Evolutionary conservation across 345 rosid species (phyloP), one percentile per base, ranked within the genome.

Genomic region (Syzygium aqueum): DNA sequence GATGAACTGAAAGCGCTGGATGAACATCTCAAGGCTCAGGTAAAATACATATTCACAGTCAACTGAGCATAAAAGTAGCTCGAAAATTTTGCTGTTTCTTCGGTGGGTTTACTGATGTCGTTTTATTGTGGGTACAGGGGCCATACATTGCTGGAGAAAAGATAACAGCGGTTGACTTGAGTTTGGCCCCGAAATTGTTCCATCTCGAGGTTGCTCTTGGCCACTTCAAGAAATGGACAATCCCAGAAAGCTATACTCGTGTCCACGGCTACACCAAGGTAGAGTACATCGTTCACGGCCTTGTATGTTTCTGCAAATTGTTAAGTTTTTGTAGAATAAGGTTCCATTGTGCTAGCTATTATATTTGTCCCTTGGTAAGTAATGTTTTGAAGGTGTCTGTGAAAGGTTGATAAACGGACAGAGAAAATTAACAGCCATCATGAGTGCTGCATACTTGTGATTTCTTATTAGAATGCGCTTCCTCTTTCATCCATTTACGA

Each of bases 171-270:
- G 95, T 80, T 86, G 99, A 98, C 92, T 89, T 98, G 77, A 92
- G 94, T 93, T 92, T 97, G 93, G 98, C 93, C 86, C 98, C 99
- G 7, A 97, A 96, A 92, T 92, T 97, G 87, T 96, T 94, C 92
- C 99, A 97, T 91, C 96, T 98, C 6, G 87, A 96, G 92, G 89
- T 94, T 21, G 95, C 95, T 87, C 97, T 96, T 82, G 98, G 94
- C 84, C 97, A 98, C 88, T 98, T 94, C 85, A 98, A 98, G 92
- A 93, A 93, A 86, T 95, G 98, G 99, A 89, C 93, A 87, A 82
- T 96, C 83, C 99, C 98, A 3, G 95, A 88, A 87, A 92, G 86
- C 88, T 92, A 96, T 91, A 86, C 93, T 50, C 87, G 92, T 91
- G 93, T 95, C 91, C 94, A 86, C 88, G 87, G 85, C 87, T 98